Conservation (phyloP, 208 protist species). For the Herpetomonas tarakana region DNA sequence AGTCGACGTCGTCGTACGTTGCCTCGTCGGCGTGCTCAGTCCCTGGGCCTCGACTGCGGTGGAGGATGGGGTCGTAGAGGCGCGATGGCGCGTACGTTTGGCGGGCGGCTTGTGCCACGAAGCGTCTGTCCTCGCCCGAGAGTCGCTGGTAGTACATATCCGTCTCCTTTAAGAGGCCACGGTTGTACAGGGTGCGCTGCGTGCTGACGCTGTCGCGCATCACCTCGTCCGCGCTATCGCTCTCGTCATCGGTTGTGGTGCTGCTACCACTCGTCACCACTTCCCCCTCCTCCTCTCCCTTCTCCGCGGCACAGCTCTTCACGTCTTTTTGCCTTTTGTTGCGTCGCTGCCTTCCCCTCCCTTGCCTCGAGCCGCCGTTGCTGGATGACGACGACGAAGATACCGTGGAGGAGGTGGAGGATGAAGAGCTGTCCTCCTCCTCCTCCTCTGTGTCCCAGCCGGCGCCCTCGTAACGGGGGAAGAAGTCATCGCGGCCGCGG, state of each 20-base stretch:
- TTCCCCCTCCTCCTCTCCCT: neutral
- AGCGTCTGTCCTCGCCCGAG: slow-evolving; percentile 1
- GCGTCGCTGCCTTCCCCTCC: no score
- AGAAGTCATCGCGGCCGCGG: neutral
- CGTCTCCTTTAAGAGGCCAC: neutral
- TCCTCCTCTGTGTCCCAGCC: neutral
- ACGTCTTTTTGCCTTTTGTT: neutral
- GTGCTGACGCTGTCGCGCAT: neutral
- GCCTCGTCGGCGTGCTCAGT: neutral
- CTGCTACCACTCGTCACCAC: neutral
- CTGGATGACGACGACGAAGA: no score
- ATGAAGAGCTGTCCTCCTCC: neutral
- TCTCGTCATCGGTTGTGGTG: neutral
- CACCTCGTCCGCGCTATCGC: neutral
- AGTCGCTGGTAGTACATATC: slow-evolving; percentile 1
- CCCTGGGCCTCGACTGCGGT: neutral
- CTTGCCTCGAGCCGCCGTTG: no score
- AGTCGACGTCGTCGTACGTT: neutral
- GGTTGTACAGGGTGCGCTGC: neutral
- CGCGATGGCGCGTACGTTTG: neutral
- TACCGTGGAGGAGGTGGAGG: neutral
- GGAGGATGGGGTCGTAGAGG: slow-evolving; percentile 4
- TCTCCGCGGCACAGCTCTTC: neutral
- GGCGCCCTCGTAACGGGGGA: neutral
- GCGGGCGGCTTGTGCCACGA: neutral